These are phyloP conservation scores for Samsoniella hepiali DNA, from an alignment of 2,329 filamentous ascomycete genomes.

Conservation along the genomic window DNA sequence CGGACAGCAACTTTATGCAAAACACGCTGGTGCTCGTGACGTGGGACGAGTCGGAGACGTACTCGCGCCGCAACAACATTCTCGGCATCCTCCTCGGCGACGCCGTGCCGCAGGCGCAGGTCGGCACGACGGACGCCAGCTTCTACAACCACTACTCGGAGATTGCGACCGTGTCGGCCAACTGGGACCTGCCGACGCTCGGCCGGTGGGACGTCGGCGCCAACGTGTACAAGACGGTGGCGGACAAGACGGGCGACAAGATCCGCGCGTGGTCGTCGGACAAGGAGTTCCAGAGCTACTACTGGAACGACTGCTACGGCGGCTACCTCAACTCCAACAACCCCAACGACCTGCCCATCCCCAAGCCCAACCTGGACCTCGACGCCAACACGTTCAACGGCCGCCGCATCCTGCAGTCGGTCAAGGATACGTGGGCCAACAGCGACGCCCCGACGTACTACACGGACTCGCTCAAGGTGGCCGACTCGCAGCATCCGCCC, in stretches of 20 bases:
- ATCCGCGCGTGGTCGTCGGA: conserved; percentile 37
- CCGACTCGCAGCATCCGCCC: conserved; percentile 43
- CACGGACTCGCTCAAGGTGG: conserved; percentile 35
- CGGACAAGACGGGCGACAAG: conserved; percentile 56
- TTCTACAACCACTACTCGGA: conserved; percentile 74
- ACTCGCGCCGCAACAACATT: conserved; percentile 63
- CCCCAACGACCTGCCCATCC: conserved; percentile 31
- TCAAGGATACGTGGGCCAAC: conserved; percentile 37
- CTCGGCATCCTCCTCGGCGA: conserved; percentile 71
- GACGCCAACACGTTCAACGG: conserved; percentile 30
- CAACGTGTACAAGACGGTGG: conserved; percentile 62
- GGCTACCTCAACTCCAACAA: conserved; percentile 42
- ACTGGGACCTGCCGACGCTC: conserved; percentile 67
- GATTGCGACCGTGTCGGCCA: conserved; percentile 62
- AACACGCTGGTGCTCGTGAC: conserved; percentile 73
- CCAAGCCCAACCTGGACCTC: conserved; percentile 39
- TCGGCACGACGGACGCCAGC: conserved; percentile 64
- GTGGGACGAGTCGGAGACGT: conserved; percentile 75
- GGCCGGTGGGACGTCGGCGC: conserved; percentile 70
- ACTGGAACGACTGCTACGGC: conserved; percentile 53
- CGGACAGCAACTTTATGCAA: conserved; percentile 68
- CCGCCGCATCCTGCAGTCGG: conserved; percentile 34
- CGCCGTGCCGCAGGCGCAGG: conserved; percentile 58
- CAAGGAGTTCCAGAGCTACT: conserved; percentile 39
- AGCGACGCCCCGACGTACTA: conserved; percentile 43